Conservation (phyloP, 345 rosid genomes). For the Nasturtium officinale region DNA sequence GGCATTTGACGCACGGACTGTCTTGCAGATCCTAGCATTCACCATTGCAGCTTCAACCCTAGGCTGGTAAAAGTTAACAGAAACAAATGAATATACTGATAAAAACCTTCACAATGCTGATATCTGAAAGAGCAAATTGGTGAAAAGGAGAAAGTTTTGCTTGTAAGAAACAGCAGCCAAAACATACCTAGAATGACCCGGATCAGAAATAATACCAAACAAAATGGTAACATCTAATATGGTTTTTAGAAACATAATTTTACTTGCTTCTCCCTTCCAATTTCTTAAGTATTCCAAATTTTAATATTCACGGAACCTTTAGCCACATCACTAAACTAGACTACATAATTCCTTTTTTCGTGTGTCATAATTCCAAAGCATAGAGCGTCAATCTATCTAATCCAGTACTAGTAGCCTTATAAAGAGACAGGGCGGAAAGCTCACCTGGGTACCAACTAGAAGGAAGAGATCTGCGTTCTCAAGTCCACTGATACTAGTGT, state of each 20-base stretch:
- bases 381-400: not conserved
- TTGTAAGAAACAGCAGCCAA: not conserved
- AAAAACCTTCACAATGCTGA: not conserved
- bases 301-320: not conserved
- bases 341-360: not conserved
- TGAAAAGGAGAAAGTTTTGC: not conserved
- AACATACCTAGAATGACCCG: not conserved
- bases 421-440: not conserved
- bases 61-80: conserved; percentile 61
- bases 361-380: not conserved
- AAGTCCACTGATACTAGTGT: conserved; percentile 81
- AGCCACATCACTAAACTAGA: not conserved
- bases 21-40: conserved; percentile 91
- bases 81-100: conserved; percentile 19
- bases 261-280: not conserved
- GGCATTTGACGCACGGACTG: conserved; percentile 79
- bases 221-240: not conserved
- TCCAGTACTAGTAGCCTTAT: not conserved
- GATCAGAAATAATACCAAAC: not conserved
- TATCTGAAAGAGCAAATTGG: not conserved
- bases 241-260: not conserved
- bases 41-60: conserved; percentile 98
- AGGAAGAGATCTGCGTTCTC: conserved; percentile 96
- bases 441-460: conserved; percentile 94
- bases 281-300: not conserved